Evolutionary conservation across 2,329 filamentous ascomycete genomes (phyloP).

Genomic region (Pleomassaria siparia): DNA sequence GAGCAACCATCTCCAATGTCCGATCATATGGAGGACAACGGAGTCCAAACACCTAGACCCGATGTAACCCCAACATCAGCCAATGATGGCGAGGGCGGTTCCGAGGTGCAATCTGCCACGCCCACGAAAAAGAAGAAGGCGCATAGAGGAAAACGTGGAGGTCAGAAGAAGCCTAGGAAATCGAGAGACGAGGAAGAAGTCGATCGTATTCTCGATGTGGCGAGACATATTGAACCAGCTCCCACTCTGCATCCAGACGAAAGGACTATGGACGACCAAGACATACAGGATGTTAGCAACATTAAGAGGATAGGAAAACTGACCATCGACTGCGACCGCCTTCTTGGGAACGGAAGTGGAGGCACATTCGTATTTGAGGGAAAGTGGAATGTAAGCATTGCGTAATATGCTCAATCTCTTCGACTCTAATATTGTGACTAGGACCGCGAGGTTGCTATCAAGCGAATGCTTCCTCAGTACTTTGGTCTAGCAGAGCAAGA

Average conservation of each 20-base stretch:
- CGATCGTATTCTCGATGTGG: constrained; percentile 44
- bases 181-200: constrained; percentile 40
- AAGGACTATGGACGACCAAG: constrained; percentile 45
- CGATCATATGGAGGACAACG: background rate
- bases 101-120: constrained; percentile 27
- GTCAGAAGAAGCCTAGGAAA: constrained; percentile 48
- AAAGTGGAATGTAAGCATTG: constrained; percentile 68
- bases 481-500: constrained; percentile 95
- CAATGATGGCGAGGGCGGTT: constrained; percentile 17
- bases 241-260: constrained; percentile 43
- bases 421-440: constrained; percentile 19
- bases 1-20: constrained; percentile 25
- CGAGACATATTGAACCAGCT: constrained; percentile 38
- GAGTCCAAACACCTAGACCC: background rate
- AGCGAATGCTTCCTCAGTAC: constrained; percentile 94
- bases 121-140: constrained; percentile 52
- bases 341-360: constrained; percentile 79
- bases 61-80: constrained; percentile 2
- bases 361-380: constrained; percentile 96
- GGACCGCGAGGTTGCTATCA: constrained; percentile 89
- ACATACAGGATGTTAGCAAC: constrained; percentile 50
- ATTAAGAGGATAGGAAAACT: constrained; percentile 62
- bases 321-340: constrained; percentile 60
- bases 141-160: constrained; percentile 52
- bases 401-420: background rate